Evolutionary conservation across 2,329 filamentous ascomycete genomes (phyloP), one percentile per base, ranked within the genome.

Genomic region (Trematosphaeria pertusa): DNA sequence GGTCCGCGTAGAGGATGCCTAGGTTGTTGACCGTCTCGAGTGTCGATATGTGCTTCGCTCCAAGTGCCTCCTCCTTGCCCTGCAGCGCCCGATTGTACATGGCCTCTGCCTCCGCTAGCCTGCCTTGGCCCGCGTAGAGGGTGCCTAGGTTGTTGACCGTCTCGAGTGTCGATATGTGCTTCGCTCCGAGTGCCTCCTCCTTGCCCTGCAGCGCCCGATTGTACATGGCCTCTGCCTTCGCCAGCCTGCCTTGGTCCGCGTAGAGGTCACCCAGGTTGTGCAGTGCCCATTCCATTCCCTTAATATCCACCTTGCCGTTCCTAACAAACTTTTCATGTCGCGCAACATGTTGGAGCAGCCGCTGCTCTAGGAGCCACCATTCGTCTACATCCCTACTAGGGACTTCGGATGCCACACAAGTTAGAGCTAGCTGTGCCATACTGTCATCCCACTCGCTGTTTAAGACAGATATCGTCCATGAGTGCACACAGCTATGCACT

Each of bases 401-500:
- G 30, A 55, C 39, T 22, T 62, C 21, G 15, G 31, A 42, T 17
- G 36, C 55, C 10, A 59, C 46, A 40, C 52, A 62, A 15, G 24
- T 36, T 24, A 61, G 33, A 21, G 55, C 57, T n/a, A 61, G 17
- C 24, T 32, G 8, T 24, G 51, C 55, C 18, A 59, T 21, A 2
- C 30, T 38, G 21, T 35, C 7, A 21, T 60, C 48, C 55, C 55
- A 56, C 34, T 52, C 41, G 20, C 30, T 8, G 41, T 69, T 69
- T 6, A 71, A 46, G 1, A 65, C 56, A 43, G 61, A 41, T 6
- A 51, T 50, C 43, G 54, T 64, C 69, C 62, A 72, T 7, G 58
- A 50, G 53, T 73, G 67, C 24, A 74, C 63, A 45, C 65, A 72
- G 26, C 56, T 52, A 53, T 74, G 68, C 37, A 73, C 53, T 17